Conservation (phyloP, 495 filamentous ascomycete species). For the Penicillium diatomitis region DNA sequence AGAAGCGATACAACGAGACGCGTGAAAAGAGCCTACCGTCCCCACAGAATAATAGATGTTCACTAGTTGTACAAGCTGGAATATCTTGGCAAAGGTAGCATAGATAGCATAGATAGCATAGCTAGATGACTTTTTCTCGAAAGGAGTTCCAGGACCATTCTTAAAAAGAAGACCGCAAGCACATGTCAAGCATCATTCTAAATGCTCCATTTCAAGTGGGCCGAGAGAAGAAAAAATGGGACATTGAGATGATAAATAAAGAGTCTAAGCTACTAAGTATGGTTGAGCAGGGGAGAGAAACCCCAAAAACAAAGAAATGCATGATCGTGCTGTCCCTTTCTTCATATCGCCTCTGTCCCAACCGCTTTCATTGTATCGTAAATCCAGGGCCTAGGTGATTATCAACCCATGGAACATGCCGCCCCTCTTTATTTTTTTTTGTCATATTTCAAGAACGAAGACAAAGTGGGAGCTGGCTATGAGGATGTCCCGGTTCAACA, state of each 20-base stretch:
- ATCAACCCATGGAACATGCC: conserved; percentile 11
- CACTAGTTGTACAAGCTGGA: no score
- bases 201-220: conserved; percentile 7
- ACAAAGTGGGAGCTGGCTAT: conserved; percentile 2
- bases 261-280: conserved; percentile 37
- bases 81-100: no score
- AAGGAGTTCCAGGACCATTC: no score
- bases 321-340: conserved; percentile 32
- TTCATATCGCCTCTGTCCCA: conserved; percentile 29
- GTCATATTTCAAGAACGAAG: conserved; percentile 1
- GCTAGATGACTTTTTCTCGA: no score
- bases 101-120: no score
- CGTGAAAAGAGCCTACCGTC: no score
- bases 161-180: no score
- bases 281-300: conserved; percentile 14
- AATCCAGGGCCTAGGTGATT: conserved; percentile 18
- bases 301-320: conserved; percentile 23
- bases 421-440: conserved; percentile 1
- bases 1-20: no score
- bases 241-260: conserved; percentile 25
- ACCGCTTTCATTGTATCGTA: conserved; percentile 39
- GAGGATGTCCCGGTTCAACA: not conserved
- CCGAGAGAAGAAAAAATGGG: conserved; percentile 13
- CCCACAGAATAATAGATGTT: no score
- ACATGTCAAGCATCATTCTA: no score